These are phyloP conservation scores for Chondrus crispus DNA, from an alignment of 23 red algal genomes.

Conservation along the genomic window DNA sequence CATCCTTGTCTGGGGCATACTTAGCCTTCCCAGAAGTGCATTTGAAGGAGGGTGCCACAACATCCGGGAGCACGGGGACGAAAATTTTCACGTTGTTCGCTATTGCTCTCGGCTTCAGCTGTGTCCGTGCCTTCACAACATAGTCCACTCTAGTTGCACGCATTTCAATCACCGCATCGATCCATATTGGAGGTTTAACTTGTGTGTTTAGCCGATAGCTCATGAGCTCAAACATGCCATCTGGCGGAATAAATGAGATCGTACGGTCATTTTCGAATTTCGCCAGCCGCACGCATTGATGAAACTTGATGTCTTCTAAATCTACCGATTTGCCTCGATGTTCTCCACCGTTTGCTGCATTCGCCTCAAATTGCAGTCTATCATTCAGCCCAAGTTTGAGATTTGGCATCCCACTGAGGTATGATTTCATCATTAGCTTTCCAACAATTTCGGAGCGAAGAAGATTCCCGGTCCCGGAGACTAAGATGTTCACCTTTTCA, in stretches of 20 bases:
- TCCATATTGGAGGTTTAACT: slow-evolving; percentile 84
- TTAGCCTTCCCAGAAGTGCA: slow-evolving; percentile 84
- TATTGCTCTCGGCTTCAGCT: slow-evolving; percentile 68
- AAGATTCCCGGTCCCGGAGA: slow-evolving; percentile 75
- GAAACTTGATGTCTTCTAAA: slow-evolving; percentile 99
- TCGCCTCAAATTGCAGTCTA: slow-evolving; percentile 90
- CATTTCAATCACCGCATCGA: slow-evolving; percentile 94
- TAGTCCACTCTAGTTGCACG: slow-evolving; percentile 81
- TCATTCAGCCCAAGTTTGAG: slow-evolving; percentile 97
- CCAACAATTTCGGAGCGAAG: slow-evolving; percentile 89
- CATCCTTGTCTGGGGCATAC: slow-evolving; percentile 92
- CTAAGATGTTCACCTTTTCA: slow-evolving; percentile 91
- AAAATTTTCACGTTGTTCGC: slow-evolving; percentile 91
- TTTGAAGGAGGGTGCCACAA: slow-evolving; percentile 82
- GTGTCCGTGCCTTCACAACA: slow-evolving; percentile 89
- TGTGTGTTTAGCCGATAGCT: slow-evolving; percentile 90
- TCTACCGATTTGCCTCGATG: slow-evolving; percentile 80
- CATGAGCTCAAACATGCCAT: slow-evolving; percentile 98
- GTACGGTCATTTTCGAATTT: slow-evolving; percentile 92
- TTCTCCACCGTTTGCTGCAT: slow-evolving; percentile 20
- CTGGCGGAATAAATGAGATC: slow-evolving; percentile 97
- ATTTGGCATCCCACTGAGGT: slow-evolving; percentile 94
- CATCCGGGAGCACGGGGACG: slow-evolving; percentile 89
- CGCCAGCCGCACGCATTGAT: slow-evolving; percentile 93
- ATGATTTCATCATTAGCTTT: slow-evolving; percentile 92